A percentile compares a stretch with the other conserved stretches of the same genome.
phyloP scores from a whole-genome alignment of 192 early-diverging fungal genomes.

The Thamnidium elegans region DNA sequence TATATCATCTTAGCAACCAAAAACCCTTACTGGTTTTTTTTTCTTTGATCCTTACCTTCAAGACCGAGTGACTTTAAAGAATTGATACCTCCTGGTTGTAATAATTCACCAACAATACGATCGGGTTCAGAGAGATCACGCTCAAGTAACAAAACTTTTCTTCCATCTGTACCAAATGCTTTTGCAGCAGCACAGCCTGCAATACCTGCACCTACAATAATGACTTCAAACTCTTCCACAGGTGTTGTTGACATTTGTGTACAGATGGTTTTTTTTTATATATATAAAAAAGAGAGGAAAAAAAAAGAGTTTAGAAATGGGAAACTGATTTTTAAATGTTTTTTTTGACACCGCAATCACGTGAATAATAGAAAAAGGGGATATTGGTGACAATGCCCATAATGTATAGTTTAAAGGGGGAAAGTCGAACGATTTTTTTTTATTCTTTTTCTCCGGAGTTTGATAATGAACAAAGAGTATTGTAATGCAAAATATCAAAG shows the following conservation, averaged over 20 bases:
- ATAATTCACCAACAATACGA: constrained; percentile 95
- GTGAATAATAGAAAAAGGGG: too few relatives aligned
- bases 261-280: background rate
- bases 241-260: constrained; percentile 8
- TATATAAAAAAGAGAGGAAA: background rate
- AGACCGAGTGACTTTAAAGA: constrained; percentile 79
- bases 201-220: constrained; percentile 92
- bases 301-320: background rate
- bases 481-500: too few relatives aligned
- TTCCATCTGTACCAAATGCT: constrained; percentile 69
- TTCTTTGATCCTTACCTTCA: constrained; percentile 39
- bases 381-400: too few relatives aligned
- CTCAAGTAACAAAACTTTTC: constrained; percentile 75
- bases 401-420: too few relatives aligned
- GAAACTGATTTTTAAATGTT: too few relatives aligned
- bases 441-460: too few relatives aligned
- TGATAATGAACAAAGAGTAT: too few relatives aligned
- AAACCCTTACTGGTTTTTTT: background rate
- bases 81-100: constrained; percentile 92
- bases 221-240: constrained; percentile 62
- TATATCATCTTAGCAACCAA: background rate
- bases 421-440: too few relatives aligned
- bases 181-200: constrained; percentile 85
- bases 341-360: too few relatives aligned
- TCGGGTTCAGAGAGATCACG: constrained; percentile 92